phyloP scores from a whole-genome alignment of 495 filamentous ascomycete species.

The Alectoria sarmentosa region DNA sequence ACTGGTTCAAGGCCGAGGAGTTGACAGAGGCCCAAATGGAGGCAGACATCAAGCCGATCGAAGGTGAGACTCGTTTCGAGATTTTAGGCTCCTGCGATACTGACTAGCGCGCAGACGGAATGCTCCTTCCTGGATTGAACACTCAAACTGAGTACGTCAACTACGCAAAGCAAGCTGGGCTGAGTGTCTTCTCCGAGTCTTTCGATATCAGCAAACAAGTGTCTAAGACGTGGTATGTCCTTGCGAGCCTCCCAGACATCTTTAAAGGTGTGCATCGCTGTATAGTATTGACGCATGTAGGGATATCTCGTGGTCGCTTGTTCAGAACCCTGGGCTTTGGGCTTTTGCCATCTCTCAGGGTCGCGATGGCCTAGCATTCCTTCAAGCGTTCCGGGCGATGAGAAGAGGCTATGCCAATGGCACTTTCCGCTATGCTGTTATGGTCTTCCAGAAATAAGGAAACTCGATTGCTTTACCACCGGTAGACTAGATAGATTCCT shows the following conservation, averaged over 20 bases:
- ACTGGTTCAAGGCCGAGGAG: conserved; percentile 48
- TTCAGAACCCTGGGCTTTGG: conserved; percentile 51
- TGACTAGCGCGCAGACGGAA: conserved; percentile 38
- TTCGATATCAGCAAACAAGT: conserved; percentile 52
- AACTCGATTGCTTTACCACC: background rate
- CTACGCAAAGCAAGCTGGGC: conserved; percentile 39
- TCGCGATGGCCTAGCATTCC: conserved; percentile 49
- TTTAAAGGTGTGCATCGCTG: background rate
- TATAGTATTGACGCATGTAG: conserved; percentile 25
- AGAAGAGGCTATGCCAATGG: conserved; percentile 50
- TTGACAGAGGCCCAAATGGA: conserved; percentile 38
- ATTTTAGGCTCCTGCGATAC: background rate
- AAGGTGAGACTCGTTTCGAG: conserved; percentile 30
- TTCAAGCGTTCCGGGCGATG: conserved; percentile 54
- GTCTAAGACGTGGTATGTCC: conserved; percentile 33
- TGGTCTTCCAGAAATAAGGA: conserved; percentile 46
- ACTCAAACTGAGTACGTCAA: conserved; percentile 43
- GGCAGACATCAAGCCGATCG: conserved; percentile 49
- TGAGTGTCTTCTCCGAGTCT: conserved; percentile 36
- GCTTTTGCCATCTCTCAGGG: conserved; percentile 51
- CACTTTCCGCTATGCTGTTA: conserved; percentile 50
- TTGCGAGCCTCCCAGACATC: background rate
- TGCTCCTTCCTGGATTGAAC: conserved; percentile 49
- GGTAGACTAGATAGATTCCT: background rate
- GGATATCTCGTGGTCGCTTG: conserved; percentile 54